Conservation (phyloP, 202 grass and related monocot species). For the Cymbopogon flexuosus region DNA sequence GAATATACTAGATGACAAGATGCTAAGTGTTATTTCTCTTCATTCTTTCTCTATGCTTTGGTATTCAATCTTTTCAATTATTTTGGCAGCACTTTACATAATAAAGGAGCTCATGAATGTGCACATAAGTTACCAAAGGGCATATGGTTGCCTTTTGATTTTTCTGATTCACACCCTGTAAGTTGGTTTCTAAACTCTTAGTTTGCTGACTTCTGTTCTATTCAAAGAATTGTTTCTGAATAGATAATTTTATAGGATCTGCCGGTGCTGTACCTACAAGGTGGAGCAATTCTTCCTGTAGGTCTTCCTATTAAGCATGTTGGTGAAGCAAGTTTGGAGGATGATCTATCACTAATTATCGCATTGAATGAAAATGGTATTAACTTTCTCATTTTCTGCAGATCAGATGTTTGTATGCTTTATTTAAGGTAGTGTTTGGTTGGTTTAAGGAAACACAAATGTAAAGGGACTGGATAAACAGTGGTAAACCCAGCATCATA, state of each 20-base stretch:
- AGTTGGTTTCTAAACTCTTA: constrained; percentile 40
- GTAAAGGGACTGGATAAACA: neutral
- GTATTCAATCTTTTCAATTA: constrained; percentile 21
- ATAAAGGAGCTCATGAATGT: constrained; percentile 72
- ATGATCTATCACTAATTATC: constrained; percentile 79
- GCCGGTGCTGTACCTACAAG: constrained; percentile 66
- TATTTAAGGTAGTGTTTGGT: neutral
- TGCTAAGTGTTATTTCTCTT: neutral
- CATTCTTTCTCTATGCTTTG: neutral
- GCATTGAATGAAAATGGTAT: constrained; percentile 91
- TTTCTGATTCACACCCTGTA: constrained; percentile 87
- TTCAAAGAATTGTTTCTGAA: constrained; percentile 3
- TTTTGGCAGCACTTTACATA: constrained; percentile 63
- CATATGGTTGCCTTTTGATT: constrained; percentile 83
- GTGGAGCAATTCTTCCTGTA: constrained; percentile 85
- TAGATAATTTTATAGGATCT: constrained; percentile 64
- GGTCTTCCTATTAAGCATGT: constrained; percentile 75
- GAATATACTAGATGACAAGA: neutral
- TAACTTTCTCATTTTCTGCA: neutral
- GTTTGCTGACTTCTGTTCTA: constrained; percentile 15
- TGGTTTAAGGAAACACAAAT: neutral
- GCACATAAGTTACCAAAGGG: constrained; percentile 63
- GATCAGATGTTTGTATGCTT: neutral
- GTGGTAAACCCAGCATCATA: neutral
- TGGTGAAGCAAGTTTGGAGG: constrained; percentile 68